Evolutionary conservation across 2,329 filamentous ascomycete genomes (phyloP), one percentile per base, ranked within the genome.

Genomic region (Sclerotinia spermophila): DNA sequence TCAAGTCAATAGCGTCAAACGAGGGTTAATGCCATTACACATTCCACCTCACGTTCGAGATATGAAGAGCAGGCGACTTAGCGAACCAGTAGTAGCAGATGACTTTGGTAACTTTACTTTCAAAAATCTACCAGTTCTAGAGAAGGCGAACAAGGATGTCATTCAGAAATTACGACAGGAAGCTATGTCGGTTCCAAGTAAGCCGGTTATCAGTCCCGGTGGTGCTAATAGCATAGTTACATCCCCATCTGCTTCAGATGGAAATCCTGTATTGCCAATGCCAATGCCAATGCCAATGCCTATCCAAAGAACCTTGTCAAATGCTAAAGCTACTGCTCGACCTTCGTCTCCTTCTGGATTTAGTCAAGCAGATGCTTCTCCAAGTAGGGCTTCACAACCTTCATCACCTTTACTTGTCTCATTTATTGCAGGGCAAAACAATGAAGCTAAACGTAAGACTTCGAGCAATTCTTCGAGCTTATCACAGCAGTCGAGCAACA

Each of bases 81-180:
- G 95, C 80, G 96, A 99, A 80, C 96, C 96, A 1, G 89, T 95
- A 24, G 87, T 89, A 44, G 86, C 90, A 0, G 96, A 99, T 80
- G 96, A 99, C 79, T 99, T 99, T 83, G 96, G 96, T 44, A 94
- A 89, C 73, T 99, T 99, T 81, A 89, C 93, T 53, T 99, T 97
- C 85, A 99, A 99, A 83, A 99, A 99, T 77, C 83, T 99, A 64
- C 94, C 95, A 0, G 95, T 98, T 30, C 85, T 99, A 27, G 96
- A 98, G 77, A 98, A 97, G 81, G 96, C 96, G 69, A 99, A 99
- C 82, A 99, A 99, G 79, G 96, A 99, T 77, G 94, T 98, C 42
- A 97, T 99, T 44, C 94, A 98, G 77, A 98, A 98, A 80, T 84
- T 99, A 71, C 90, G 94, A 17, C 93, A 94, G 33, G 94, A 98